Percentiles rank a stretch among this genome's conserved stretches.
phyloP scores from a whole-genome alignment of 345 rosid genomes.

The Rhodamnia argentea region DNA sequence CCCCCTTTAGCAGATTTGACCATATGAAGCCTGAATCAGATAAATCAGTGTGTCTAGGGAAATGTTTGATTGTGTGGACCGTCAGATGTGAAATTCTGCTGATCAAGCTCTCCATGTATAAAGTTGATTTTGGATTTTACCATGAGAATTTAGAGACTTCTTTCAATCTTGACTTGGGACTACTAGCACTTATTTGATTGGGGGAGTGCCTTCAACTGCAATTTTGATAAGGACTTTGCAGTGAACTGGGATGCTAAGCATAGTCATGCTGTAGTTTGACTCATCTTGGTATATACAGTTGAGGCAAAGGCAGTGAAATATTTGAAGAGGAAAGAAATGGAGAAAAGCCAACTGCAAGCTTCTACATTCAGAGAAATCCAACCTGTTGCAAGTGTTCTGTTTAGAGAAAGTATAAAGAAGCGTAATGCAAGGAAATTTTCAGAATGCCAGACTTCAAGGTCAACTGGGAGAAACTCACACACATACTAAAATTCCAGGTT shows the following conservation, averaged over 20 bases:
- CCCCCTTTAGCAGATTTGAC: not conserved
- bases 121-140: not conserved
- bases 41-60: not conserved
- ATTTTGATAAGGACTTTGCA: not conserved
- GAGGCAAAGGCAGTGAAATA: slow-evolving; percentile 57
- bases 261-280: not conserved
- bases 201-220: not conserved
- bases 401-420: slow-evolving; percentile 63
- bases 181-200: not conserved
- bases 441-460: slow-evolving; percentile 15
- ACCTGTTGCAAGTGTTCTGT: slow-evolving; percentile 34
- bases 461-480: not conserved
- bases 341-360: slow-evolving; percentile 16
- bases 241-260: not conserved
- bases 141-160: not conserved
- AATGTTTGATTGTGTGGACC: not conserved
- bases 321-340: slow-evolving; percentile 38
- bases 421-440: slow-evolving; percentile 33
- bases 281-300: slow-evolving; percentile 27
- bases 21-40: not conserved
- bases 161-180: not conserved
- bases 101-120: not conserved
- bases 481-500: not conserved
- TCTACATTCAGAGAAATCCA: slow-evolving; percentile 7
- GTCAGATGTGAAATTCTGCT: not conserved